These are phyloP conservation scores for Colletotrichum brevisporum DNA, from an alignment of 2,329 filamentous ascomycete species.

Conservation along the genomic window DNA sequence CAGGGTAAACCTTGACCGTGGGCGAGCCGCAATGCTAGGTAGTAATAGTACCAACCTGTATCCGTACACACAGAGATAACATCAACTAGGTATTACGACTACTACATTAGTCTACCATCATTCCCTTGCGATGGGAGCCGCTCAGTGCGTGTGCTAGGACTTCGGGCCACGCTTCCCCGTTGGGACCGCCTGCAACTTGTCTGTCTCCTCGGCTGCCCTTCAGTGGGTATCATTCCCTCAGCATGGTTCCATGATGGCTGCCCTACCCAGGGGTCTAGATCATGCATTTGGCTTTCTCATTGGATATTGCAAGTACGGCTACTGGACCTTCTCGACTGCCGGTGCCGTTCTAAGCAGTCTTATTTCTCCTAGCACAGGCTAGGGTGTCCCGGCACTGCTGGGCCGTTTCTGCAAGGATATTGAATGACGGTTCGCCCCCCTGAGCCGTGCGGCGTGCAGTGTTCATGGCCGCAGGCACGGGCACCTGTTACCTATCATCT, in stretches of 20 bases:
- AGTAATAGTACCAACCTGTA: too few relatives aligned
- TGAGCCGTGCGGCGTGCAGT: conserved; percentile 9
- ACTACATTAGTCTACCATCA: too few relatives aligned
- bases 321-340: conserved; percentile 6
- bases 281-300: not conserved
- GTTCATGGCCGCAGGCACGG: not conserved
- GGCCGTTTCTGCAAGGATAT: conserved; percentile 6
- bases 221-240: not conserved
- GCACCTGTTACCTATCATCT: too few relatives aligned
- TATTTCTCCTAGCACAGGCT: not conserved
- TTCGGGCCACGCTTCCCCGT: conserved; percentile 8
- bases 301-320: not conserved
- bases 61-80: too few relatives aligned
- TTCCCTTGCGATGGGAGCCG: not conserved
- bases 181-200: not conserved
- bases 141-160: conserved; percentile 8
- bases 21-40: too few relatives aligned
- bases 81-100: too few relatives aligned
- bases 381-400: not conserved
- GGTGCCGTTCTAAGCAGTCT: not conserved
- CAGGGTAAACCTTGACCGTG: too few relatives aligned
- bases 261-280: too few relatives aligned
- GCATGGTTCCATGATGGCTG: not conserved
- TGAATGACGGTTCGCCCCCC: conserved; percentile 9
- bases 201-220: not conserved